Evolutionary conservation across 441 rosid species (phyloP).

Genomic region (Euphorbia celastroides): DNA sequence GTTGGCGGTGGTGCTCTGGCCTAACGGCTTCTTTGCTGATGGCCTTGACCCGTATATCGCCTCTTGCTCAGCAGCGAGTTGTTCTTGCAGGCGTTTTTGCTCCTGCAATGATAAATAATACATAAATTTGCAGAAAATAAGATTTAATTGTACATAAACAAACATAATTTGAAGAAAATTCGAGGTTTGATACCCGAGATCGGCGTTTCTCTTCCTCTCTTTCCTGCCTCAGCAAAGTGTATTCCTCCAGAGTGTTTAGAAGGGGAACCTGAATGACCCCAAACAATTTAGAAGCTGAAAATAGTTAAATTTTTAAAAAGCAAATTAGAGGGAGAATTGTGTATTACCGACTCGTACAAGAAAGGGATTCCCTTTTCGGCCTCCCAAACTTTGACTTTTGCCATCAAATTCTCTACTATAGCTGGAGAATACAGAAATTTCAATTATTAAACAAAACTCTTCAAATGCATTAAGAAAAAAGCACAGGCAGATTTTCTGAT

Average conservation of each 20-base stretch:
- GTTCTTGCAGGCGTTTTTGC: conserved; percentile 76
- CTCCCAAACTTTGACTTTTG: conserved; percentile 78
- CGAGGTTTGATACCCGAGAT: conserved; percentile 41
- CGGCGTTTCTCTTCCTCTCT: conserved; percentile 83
- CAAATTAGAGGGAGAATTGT: conserved; percentile 4
- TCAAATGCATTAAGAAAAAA: not conserved
- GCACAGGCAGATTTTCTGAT: conserved; percentile 1
- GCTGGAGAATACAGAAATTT: conserved; percentile 29
- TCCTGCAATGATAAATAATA: conserved; percentile 35
- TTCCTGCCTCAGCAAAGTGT: conserved; percentile 39
- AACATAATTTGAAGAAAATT: too few relatives aligned
- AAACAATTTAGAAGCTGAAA: conserved; percentile 19
- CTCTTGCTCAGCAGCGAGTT: conserved; percentile 68
- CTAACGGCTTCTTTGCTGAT: conserved; percentile 61
- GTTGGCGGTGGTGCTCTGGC: conserved; percentile 50
- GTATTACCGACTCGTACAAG: conserved; percentile 61
- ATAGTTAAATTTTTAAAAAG: conserved; percentile 12
- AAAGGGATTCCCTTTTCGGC: conserved; percentile 56
- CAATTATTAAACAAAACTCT: not conserved
- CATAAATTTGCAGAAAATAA: too few relatives aligned
- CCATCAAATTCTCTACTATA: conserved; percentile 52
- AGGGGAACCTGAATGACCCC: conserved; percentile 45
- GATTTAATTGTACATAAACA: not conserved
- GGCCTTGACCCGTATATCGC: conserved; percentile 65
- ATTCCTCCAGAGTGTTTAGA: conserved; percentile 50